A percentile compares a stretch with the other conserved stretches of the same genome.
Evolutionary conservation across 371 early-diverging fungal species (phyloP).

Genomic region (Cladochytrium tenue): DNA sequence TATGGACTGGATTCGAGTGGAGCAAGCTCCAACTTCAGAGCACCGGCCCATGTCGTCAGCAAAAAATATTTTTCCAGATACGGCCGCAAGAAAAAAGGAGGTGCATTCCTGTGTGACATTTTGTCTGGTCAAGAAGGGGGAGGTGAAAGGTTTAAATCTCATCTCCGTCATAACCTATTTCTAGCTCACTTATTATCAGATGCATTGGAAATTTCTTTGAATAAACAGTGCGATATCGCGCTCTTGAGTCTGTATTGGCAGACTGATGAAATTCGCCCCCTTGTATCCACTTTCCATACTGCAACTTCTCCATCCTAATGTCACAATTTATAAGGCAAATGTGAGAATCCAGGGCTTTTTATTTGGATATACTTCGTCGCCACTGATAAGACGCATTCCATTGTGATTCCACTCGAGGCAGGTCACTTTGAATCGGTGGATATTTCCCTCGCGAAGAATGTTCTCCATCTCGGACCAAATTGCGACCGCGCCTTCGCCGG

Average conservation of each 20-base stretch:
- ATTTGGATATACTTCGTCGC: slow-evolving; percentile 36
- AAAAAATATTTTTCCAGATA: slow-evolving; percentile 38
- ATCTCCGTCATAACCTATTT: too few relatives aligned
- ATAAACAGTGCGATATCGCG: slow-evolving; percentile 21
- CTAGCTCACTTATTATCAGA: too few relatives aligned
- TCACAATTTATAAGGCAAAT: neutral
- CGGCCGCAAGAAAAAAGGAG: slow-evolving; percentile 40
- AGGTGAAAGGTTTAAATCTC: too few relatives aligned
- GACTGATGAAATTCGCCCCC: slow-evolving; percentile 38
- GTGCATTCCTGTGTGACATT: slow-evolving; percentile 31
- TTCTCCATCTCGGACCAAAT: slow-evolving; percentile 46
- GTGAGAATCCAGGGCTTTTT: too few relatives aligned
- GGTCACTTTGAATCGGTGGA: slow-evolving; percentile 34
- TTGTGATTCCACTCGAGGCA: slow-evolving; percentile 43
- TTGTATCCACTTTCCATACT: slow-evolving; percentile 52
- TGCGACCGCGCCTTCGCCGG: slow-evolving; percentile 33
- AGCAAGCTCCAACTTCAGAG: slow-evolving; percentile 22
- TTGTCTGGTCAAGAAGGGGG: slow-evolving; percentile 12
- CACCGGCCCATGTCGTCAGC: slow-evolving; percentile 56
- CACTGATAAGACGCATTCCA: slow-evolving; percentile 44
- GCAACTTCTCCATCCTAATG: slow-evolving; percentile 44
- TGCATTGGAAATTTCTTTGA: too few relatives aligned
- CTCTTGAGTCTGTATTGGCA: slow-evolving; percentile 48
- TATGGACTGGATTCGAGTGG: slow-evolving; percentile 23
- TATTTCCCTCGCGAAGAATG: slow-evolving; percentile 44